phyloP scores from a whole-genome alignment of 2,329 filamentous ascomycete genomes.

The Sporothrix phasma region DNA sequence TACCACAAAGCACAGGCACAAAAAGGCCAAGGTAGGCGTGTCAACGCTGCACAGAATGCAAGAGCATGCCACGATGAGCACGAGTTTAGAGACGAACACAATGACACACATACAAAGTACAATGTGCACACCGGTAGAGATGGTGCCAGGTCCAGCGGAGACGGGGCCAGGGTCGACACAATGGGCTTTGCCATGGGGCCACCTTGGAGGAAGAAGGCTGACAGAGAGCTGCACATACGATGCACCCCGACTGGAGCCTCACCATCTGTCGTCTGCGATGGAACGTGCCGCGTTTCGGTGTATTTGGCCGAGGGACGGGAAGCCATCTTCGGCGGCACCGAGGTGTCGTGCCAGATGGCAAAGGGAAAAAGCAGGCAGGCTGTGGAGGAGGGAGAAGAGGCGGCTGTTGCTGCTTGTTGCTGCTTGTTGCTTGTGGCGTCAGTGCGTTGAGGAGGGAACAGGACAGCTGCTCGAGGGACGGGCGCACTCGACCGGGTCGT shows the following conservation, averaged over 20 bases:
- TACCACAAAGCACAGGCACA: background rate
- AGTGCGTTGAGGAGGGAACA: background rate
- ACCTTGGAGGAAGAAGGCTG: background rate
- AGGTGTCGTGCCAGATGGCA: background rate
- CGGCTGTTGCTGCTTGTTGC: background rate
- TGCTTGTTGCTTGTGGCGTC: background rate
- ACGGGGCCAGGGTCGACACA: background rate
- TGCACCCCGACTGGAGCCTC: too few species aligned
- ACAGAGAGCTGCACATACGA: background rate
- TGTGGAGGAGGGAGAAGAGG: background rate
- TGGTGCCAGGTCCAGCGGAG: background rate
- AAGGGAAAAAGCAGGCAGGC: background rate
- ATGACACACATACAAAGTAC: too few species aligned
- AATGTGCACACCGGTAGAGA: background rate
- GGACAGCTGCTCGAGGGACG: too few species aligned
- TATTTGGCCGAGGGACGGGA: background rate
- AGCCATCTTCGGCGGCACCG: constrained; percentile 6
- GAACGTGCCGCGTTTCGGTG: background rate
- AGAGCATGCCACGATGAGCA: background rate
- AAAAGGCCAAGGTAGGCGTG: background rate
- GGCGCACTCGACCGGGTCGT: background rate
- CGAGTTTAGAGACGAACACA: too few species aligned
- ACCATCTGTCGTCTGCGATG: background rate
- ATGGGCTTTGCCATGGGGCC: background rate
- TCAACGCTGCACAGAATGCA: background rate